Conservation (phyloP, 768 basidiomycete species). For the Leucocoprinus sp. region DNA sequence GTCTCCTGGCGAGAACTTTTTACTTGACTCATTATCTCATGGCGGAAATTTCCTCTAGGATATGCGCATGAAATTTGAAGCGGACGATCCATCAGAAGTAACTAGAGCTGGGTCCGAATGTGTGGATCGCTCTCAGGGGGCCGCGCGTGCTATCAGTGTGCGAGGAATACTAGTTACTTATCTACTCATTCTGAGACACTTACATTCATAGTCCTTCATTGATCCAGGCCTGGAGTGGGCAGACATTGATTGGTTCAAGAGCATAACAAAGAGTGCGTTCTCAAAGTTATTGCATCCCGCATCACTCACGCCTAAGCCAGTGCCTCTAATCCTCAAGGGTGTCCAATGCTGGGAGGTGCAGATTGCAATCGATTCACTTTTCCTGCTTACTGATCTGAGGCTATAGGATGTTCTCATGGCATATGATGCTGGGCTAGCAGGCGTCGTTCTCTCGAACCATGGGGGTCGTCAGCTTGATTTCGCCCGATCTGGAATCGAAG, state of each 20-base stretch:
- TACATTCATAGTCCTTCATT: constrained; percentile 68
- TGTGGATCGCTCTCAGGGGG: constrained; percentile 83
- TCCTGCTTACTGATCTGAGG: background rate
- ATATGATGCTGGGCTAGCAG: constrained; percentile 65
- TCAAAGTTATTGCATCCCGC: constrained; percentile 1
- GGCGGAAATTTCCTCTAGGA: constrained; percentile 34
- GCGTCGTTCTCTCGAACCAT: constrained; percentile 83
- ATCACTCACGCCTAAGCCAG: constrained; percentile 26
- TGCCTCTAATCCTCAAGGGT: constrained; percentile 89
- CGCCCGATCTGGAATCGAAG: constrained; percentile 81
- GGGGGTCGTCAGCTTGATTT: constrained; percentile 76
- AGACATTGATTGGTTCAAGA: constrained; percentile 76
- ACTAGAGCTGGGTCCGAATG: constrained; percentile 41
- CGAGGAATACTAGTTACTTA: constrained; percentile 17
- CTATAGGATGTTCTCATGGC: constrained; percentile 72
- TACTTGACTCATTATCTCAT: background rate
- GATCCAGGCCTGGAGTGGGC: constrained; percentile 86
- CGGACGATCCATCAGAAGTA: constrained; percentile 56
- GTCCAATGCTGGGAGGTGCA: constrained; percentile 75
- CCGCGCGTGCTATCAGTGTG: constrained; percentile 88
- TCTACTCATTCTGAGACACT: background rate
- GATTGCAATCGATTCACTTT: background rate
- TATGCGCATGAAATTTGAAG: constrained; percentile 95
- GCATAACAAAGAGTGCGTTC: constrained; percentile 60
- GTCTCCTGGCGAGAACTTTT: background rate